These are phyloP conservation scores for Penicillium desertorum DNA, from an alignment of 495 filamentous ascomycete species.

Conservation along the genomic window DNA sequence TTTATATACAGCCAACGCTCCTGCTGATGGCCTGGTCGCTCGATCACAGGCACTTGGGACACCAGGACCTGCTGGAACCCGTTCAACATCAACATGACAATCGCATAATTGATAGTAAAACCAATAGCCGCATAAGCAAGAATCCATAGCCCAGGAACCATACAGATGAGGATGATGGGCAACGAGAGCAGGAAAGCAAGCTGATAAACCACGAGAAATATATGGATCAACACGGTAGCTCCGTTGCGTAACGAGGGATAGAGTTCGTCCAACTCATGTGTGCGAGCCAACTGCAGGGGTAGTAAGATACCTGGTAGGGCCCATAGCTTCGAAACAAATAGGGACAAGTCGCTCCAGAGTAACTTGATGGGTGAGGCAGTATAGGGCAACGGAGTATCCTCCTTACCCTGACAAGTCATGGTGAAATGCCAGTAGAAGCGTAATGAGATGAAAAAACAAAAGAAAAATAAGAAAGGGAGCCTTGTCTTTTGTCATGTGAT, in stretches of 20 bases:
- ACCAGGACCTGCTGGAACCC: conserved; percentile 23
- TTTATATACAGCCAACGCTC: conserved; percentile 45
- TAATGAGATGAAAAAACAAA: background rate
- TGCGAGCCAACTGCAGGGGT: conserved; percentile 51
- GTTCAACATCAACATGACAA: conserved; percentile 53
- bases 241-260: conserved; percentile 50
- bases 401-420: conserved; percentile 12
- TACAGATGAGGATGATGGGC: conserved; percentile 47
- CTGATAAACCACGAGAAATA: conserved; percentile 45
- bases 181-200: conserved; percentile 42
- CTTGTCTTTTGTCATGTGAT: conserved; percentile 4
- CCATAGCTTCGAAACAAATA: conserved; percentile 51
- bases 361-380: conserved; percentile 59
- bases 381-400: conserved; percentile 45
- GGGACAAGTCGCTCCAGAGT: conserved; percentile 53
- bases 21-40: conserved; percentile 23
- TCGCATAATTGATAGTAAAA: conserved; percentile 45
- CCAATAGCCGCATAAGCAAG: conserved; percentile 37
- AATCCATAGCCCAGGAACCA: conserved; percentile 52
- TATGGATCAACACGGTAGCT: conserved; percentile 50
- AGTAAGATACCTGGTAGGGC: conserved; percentile 53
- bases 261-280: conserved; percentile 58
- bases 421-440: conserved; percentile 6
- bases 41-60: conserved; percentile 26
- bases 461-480: background rate